These are phyloP conservation scores for Psidium guajava DNA, from an alignment of 345 rosid species.

Conservation along the genomic window DNA sequence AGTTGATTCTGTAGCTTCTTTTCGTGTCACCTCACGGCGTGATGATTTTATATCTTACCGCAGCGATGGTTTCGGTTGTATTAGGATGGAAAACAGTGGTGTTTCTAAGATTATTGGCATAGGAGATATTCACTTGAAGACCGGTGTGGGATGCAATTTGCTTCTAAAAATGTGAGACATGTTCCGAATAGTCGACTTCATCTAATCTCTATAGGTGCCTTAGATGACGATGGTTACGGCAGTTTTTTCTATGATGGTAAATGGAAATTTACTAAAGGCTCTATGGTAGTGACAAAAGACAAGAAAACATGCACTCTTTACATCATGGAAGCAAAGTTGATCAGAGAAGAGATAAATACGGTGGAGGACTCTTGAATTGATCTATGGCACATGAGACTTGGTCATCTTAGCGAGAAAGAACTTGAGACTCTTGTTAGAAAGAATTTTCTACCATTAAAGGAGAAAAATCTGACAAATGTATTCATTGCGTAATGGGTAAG, in stretches of 20 bases:
- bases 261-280: too few relatives aligned
- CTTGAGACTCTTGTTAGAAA: not conserved
- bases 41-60: not conserved
- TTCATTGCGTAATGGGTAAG: too few relatives aligned
- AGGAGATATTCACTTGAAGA: not conserved
- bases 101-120: not conserved
- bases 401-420: not conserved
- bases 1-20: not conserved
- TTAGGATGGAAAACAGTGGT: not conserved
- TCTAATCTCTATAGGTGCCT: too few relatives aligned
- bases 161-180: not conserved
- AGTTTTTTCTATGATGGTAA: too few relatives aligned
- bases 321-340: not conserved
- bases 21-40: not conserved
- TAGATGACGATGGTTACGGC: too few relatives aligned
- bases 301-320: too few relatives aligned
- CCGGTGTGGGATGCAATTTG: not conserved
- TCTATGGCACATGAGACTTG: not conserved
- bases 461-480: too few relatives aligned
- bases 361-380: not conserved
- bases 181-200: not conserved
- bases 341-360: too few relatives aligned
- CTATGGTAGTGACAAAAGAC: not conserved
- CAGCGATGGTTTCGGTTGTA: not conserved
- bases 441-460: too few relatives aligned